Evolutionary conservation across 441 rosid genomes (phyloP), one percentile per base, ranked within the genome.

Genomic region (Arabidopsis lyrata): DNA sequence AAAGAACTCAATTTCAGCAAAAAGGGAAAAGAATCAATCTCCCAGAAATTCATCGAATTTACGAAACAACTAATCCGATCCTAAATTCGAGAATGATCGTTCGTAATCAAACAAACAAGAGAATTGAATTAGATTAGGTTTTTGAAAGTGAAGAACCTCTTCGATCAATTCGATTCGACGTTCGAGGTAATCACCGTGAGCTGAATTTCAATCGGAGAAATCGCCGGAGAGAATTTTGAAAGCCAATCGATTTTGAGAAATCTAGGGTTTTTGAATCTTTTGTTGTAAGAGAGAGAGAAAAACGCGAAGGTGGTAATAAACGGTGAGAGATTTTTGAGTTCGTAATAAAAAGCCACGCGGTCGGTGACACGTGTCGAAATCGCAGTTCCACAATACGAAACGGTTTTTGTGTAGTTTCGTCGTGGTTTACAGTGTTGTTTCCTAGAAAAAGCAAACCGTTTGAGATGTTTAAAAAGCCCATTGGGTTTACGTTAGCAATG

Each of bases 201-300:
- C 11, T 13, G 67, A 70, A 76, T 76, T 70, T 76, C 0, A 57
- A 1, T 9, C 16, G 22, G 0, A 39, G 54, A 39, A 38, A 64
- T 63, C 72, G n/a, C 41, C 66, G 56, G 71, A 48, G 76, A 59
- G 42, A 39, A 71, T 3, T 15, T 71, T 10, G 56, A 11, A 59
- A 59, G 29, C 49, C 0, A 52, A 42, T 18, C 24, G 5, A 16
- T 20, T 31, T 29, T 16, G 24, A 14, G 13, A 14, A 14, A 14
- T 64, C 44, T 76, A 76, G 75, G 80, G 80, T 42, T 77, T 77
- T 72, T 47, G 53, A 65, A 56, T 52, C 57, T 2, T 36, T 68
- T 18, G 4, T 4, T 16, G 27, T 18, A 16, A 3, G 5, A 32
- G 68, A 45, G 16, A 63, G 20, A 20, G 56, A 66, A 1, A 58